Percentiles rank a stretch among this genome's conserved stretches.
These are phyloP conservation scores for Hypoxylon sp. DNA, from an alignment of 2,329 filamentous ascomycete species.

Conservation along the genomic window DNA sequence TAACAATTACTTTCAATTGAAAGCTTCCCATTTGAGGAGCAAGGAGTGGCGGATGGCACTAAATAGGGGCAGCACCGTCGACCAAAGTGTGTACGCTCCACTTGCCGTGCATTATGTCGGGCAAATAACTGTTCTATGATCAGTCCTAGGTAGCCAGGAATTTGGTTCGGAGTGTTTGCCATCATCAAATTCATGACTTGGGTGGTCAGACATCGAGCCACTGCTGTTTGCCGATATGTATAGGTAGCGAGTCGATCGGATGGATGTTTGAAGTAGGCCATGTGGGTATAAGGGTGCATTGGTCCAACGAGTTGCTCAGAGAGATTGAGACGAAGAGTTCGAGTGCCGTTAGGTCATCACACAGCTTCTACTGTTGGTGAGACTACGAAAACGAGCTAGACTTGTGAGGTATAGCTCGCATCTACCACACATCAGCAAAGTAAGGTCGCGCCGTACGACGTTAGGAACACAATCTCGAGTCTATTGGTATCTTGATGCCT, in stretches of 20 bases:
- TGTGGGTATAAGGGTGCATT: neutral
- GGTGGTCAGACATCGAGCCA: neutral
- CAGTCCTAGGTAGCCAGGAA: no score
- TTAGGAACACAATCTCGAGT: constrained; percentile 33
- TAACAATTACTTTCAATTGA: neutral
- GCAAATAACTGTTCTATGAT: no score
- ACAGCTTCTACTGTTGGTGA: neutral
- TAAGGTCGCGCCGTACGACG: neutral
- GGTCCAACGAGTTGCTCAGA: neutral
- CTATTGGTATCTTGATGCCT: constrained; percentile 40
- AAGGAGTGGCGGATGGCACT: no score
- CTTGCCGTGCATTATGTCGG: no score
- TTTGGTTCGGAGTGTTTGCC: no score
- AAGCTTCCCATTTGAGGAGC: neutral
- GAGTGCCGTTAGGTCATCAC: neutral
- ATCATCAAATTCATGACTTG: neutral
- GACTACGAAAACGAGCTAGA: neutral
- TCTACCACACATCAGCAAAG: neutral
- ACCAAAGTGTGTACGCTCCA: no score
- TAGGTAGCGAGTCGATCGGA: neutral
- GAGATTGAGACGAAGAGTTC: neutral
- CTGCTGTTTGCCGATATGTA: neutral
- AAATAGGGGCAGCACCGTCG: neutral
- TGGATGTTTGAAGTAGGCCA: neutral
- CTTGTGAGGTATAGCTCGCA: neutral